phyloP scores from a whole-genome alignment of 2,329 filamentous ascomycete species.

The Cladophialophora immunda region DNA sequence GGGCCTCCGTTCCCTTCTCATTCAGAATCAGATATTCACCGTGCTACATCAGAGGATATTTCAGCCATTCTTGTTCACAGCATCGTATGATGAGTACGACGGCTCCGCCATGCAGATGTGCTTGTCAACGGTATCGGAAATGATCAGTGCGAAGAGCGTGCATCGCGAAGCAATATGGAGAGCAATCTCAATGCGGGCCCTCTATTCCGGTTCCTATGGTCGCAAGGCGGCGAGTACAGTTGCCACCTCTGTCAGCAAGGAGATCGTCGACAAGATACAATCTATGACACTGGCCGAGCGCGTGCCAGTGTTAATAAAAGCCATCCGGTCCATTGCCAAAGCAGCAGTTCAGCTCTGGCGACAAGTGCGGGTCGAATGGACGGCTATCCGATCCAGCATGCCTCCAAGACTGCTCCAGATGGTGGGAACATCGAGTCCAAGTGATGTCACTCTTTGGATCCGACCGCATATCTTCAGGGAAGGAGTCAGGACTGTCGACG shows the following conservation, averaged over 20 bases:
- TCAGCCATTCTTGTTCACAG: constrained; percentile 66
- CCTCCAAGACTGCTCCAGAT: constrained; percentile 47
- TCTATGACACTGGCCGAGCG: constrained; percentile 62
- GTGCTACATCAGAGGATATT: constrained; percentile 66
- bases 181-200: constrained; percentile 65
- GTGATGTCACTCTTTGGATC: constrained; percentile 58
- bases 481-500: not conserved
- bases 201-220: constrained; percentile 64
- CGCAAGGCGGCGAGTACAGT: constrained; percentile 65
- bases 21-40: constrained; percentile 65
- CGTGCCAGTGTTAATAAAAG: constrained; percentile 60
- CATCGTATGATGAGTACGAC: constrained; percentile 60
- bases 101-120: constrained; percentile 60
- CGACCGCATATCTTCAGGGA: constrained; percentile 64
- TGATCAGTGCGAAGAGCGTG: constrained; percentile 65
- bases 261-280: constrained; percentile 64
- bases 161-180: constrained; percentile 67
- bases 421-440: constrained; percentile 43
- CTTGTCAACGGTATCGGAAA: constrained; percentile 63
- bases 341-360: constrained; percentile 67
- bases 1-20: constrained; percentile 62
- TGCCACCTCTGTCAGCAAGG: constrained; percentile 64
- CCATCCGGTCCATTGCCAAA: constrained; percentile 65
- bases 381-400: constrained; percentile 60
- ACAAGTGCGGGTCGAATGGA: constrained; percentile 64